Evolutionary conservation across 352 stramenopile species (phyloP).

Genomic region (Globisporangium radiosum): DNA sequence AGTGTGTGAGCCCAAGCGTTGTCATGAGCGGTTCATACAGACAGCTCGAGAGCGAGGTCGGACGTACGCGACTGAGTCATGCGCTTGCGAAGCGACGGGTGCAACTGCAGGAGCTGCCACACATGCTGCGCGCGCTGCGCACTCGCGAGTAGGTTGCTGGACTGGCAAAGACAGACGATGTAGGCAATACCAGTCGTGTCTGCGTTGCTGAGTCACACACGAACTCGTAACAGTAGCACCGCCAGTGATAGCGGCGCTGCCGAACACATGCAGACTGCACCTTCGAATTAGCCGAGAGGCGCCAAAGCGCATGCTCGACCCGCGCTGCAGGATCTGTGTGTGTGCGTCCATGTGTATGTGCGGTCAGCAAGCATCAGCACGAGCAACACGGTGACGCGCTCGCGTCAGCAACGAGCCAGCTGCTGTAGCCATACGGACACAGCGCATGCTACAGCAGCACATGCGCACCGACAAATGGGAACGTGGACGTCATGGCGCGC

Average conservation of each 20-base stretch:
- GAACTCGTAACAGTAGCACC: not conserved
- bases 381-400: not conserved
- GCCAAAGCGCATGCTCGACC: conserved; percentile 25
- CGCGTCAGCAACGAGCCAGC: not conserved
- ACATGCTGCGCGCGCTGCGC: not conserved
- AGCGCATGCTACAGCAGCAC: too few relatives aligned
- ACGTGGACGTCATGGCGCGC: conserved; percentile 21
- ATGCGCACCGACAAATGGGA: conserved; percentile 28
- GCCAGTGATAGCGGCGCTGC: not conserved
- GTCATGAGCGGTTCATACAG: not conserved
- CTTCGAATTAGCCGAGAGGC: conserved; percentile 4
- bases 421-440: not conserved
- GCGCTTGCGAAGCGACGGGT: conserved; percentile 10
- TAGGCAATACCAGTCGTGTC: too few relatives aligned
- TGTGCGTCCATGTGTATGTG: not conserved
- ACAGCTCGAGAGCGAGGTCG: not conserved
- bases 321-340: conserved; percentile 17
- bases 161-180: too few relatives aligned
- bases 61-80: conserved; percentile 15
- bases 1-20: not conserved
- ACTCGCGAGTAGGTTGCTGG: not conserved
- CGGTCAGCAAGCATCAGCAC: not conserved
- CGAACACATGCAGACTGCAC: not conserved
- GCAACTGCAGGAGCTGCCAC: conserved; percentile 18
- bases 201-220: not conserved